These are phyloP conservation scores for Wickerhamomyces pijperi DNA, from an alignment of 805 yeast species.

Conservation along the genomic window DNA sequence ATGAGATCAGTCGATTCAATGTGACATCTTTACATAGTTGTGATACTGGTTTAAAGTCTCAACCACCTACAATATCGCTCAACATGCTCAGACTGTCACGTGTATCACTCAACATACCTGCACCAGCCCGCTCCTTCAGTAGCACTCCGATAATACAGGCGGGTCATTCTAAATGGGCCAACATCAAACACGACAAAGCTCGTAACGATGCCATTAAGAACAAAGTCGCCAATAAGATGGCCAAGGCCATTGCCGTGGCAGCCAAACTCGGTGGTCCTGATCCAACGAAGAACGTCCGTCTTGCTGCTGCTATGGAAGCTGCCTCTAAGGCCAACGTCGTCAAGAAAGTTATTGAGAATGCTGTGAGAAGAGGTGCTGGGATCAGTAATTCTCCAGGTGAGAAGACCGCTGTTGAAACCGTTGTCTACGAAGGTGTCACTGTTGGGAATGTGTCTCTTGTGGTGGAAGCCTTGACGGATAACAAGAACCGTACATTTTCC, in stretches of 20 bases:
- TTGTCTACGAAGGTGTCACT: conserved; percentile 79
- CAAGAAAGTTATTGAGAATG: conserved; percentile 78
- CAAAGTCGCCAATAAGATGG: conserved; percentile 55
- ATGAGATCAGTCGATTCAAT: no score
- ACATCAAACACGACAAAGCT: conserved; percentile 88
- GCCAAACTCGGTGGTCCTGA: conserved; percentile 67
- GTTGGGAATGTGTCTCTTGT: conserved; percentile 86
- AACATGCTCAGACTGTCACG: no score
- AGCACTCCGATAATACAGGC: conserved; percentile 9
- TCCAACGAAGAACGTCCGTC: conserved; percentile 42
- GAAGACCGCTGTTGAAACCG: conserved; percentile 36
- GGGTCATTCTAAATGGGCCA: conserved; percentile 95
- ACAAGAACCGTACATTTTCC: conserved; percentile 72
- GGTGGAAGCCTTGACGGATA: conserved; percentile 82
- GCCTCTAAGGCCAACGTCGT: conserved; percentile 71
- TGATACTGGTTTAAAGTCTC: no score
- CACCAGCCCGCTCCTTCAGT: background rate
- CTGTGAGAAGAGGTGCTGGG: conserved; percentile 78
- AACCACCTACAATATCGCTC: no score
- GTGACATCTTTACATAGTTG: no score
- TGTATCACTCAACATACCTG: no score
- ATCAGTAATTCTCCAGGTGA: conserved; percentile 33
- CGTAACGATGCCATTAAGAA: conserved; percentile 78
- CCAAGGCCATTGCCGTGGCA: conserved; percentile 64
- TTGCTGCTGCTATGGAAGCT: conserved; percentile 63